These are phyloP conservation scores for Xanthoconium stramineum DNA, from an alignment of 768 basidiomycete species.

Conservation along the genomic window DNA sequence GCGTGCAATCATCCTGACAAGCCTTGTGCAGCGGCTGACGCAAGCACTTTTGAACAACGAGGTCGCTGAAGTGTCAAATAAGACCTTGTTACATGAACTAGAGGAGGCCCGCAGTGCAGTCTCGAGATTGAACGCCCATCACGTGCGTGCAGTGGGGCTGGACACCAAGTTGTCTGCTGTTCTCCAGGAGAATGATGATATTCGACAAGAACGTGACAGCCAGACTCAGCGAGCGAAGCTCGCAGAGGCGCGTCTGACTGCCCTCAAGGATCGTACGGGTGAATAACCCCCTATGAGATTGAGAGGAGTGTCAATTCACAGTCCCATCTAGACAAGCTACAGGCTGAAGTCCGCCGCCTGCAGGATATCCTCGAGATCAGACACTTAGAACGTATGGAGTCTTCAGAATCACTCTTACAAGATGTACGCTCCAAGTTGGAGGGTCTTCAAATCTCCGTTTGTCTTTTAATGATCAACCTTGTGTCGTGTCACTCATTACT, in stretches of 20 bases:
- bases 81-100: slow-evolving; percentile 67
- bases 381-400: slow-evolving; percentile 56
- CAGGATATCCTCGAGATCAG: slow-evolving; percentile 62
- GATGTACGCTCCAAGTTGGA: slow-evolving; percentile 66
- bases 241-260: slow-evolving; percentile 63
- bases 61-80: slow-evolving; percentile 74
- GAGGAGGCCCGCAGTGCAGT: slow-evolving; percentile 69
- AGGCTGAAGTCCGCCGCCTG: slow-evolving; percentile 60
- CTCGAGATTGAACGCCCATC: slow-evolving; percentile 62
- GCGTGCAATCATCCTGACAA: slow-evolving; percentile 4
- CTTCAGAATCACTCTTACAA: slow-evolving; percentile 62
- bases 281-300: slow-evolving; percentile 7
- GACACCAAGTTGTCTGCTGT: slow-evolving; percentile 61
- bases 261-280: slow-evolving; percentile 70
- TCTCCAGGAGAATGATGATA: slow-evolving; percentile 78
- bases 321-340: slow-evolving; percentile 55
- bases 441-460: slow-evolving; percentile 55
- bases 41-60: slow-evolving; percentile 81
- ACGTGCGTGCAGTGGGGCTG: slow-evolving; percentile 68
- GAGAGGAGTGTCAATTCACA: slow-evolving; percentile 2
- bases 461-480: slow-evolving; percentile 18
- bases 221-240: slow-evolving; percentile 63
- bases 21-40: slow-evolving; percentile 56
- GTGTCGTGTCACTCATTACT: slow-evolving; percentile 15
- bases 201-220: slow-evolving; percentile 76